Base-by-base conservation (phyloP, 768 basidiomycete species). In the Pleurotus pulmonarius region DNA sequence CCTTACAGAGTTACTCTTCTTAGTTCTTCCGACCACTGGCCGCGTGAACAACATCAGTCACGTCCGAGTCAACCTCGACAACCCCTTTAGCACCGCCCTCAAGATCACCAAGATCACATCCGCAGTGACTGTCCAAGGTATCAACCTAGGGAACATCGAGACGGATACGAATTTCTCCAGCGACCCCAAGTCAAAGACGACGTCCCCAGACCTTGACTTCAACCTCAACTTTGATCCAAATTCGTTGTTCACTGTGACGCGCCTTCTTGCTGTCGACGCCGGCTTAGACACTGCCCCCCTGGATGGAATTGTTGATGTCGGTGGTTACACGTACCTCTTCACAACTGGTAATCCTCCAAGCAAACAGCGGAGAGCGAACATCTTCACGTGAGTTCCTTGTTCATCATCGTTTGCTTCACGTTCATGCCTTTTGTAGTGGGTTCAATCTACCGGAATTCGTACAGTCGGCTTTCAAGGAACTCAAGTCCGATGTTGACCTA, bases 211-310 rank as follows among this genome's bases (percentile, higher is more conserved):
- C 5, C 70, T 90, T 57, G 70, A 83, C 57, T 69, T 89, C 54
- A 70, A 82, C 61, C 80, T 90, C 80, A 87, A 89, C 64, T 78
- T 85, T 59, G 83, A 88, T 60, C 86, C 87, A 16, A 67, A 81
- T 7, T 70, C 79, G n/a, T 71, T 91, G 38, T 90, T 91, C 67
- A 86, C 87, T 0, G 72, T 90, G 20, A 86, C 86, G 29, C 80
- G 87, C n/a, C 73, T 76, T 4, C 75, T 90, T 9, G 86, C 86
- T 3, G 75, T 85, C 11, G 75, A 85, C 55, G 87, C 86, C 8
- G 84, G 86, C 1, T 65, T 87, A 52, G 73, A 81, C 57, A 79
- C 81, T 1, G 71, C 75, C 4, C 86, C 86, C 24, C 69, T 90
- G 60, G 88, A 91, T 58, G 80, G 75, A 7, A 83, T 91, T 56